Evolutionary conservation across 306 rosid species (phyloP), one percentile per base, ranked within the genome.

Genomic region (Echinosophora koreensis): DNA sequence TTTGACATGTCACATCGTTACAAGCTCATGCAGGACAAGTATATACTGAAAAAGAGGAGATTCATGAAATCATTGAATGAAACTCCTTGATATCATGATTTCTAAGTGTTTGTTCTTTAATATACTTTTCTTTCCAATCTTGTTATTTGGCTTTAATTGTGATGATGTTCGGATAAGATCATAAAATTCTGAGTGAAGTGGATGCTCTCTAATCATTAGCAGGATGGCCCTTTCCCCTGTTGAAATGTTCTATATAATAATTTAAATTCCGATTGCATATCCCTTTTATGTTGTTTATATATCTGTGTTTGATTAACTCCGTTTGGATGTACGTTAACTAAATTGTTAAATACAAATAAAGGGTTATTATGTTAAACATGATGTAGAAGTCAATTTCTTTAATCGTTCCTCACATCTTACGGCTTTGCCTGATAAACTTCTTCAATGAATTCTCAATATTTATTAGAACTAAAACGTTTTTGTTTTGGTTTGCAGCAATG

Each of bases 401-500:
- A 39, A 39, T n/a, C 63, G 2, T 60, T 35, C 46, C 6, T 17
- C 11, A 0, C 0, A 11, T 38, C 17, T 71, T 9, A 9, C 5
- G 13, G 64, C 28, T 39, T 69, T 69, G 41, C 54, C 28, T 34
- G 38, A 11, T 77, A 58, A 57, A 54, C 15, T 55, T 72, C 14
- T 57, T 76, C 44, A 28, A 65, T 30, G 59, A 16, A 28, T 30
- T 66, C 3, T 27, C n/a, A 13, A 35, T 38, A 14, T 35, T 6
- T 39, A 13, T 18, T 4, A 11, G 67, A 66, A 4, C 37, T 56
- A 22, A 77, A 0, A 15, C 61, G 10, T 58, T 34, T 44, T 13
- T 3, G 9, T 15, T 15, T 56, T 56, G 27, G 12, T 11, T 49
- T 78, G 69, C 87, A 96, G 99, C 98, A 32, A 96, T 91, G 99